Percentiles rank a stretch among this genome's conserved stretches.
phyloP scores from a whole-genome alignment of 164 flowering plant genomes.

The Magnolia changhungtana region DNA sequence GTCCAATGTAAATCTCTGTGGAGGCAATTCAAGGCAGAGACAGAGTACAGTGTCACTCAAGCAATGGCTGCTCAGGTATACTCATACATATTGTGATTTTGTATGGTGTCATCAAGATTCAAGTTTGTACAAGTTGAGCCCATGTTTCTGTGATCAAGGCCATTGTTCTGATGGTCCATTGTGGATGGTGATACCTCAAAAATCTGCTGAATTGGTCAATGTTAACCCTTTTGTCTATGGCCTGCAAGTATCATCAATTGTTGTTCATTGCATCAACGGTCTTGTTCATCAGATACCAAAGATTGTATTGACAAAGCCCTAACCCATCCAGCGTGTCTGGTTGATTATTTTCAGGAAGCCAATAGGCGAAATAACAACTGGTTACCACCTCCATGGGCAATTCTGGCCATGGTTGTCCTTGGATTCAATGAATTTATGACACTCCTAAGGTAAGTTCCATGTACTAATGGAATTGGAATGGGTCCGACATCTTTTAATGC shows the following conservation, averaged over 20 bases:
- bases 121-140: background rate
- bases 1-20: slow-evolving; percentile 89
- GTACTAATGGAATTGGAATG: background rate
- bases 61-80: slow-evolving; percentile 87
- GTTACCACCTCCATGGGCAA: slow-evolving; percentile 99
- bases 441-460: slow-evolving; percentile 56
- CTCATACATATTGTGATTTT: background rate
- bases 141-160: background rate
- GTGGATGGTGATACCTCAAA: background rate
- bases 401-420: slow-evolving; percentile 61
- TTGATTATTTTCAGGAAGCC: slow-evolving; percentile 58
- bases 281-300: no score
- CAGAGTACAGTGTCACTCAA: slow-evolving; percentile 82
- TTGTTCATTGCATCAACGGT: no score
- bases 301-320: background rate
- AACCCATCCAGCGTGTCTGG: background rate
- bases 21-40: slow-evolving; percentile 86
- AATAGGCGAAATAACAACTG: slow-evolving; percentile 81
- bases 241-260: no score
- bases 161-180: background rate
- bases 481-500: background rate
- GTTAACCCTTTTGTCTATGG: no score
- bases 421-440: slow-evolving; percentile 99
- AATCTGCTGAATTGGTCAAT: no score
- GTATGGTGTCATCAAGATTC: background rate